Conservation (phyloP, 495 filamentous ascomycete species). For the Penicillium macrosclerotiorum region DNA sequence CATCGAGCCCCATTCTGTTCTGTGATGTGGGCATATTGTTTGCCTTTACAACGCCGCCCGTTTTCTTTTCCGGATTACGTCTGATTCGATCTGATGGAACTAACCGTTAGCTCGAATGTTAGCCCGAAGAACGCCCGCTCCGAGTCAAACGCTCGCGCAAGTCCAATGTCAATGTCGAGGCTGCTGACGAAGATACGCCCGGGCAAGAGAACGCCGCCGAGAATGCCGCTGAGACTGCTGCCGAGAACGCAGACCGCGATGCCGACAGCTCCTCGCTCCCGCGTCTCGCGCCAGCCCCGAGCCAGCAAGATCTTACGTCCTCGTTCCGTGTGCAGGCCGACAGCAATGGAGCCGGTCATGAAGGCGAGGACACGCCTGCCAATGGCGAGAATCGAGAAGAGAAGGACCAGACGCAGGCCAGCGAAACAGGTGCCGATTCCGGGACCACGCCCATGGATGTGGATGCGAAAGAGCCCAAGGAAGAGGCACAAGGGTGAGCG, state of each 20-base stretch:
- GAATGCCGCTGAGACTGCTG: constrained; percentile 9
- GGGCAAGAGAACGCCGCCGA: constrained; percentile 18
- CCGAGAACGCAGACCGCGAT: constrained; percentile 17
- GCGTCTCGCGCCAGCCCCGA: constrained; percentile 39
- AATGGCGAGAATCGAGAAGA: constrained; percentile 22
- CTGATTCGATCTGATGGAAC: too few species aligned
- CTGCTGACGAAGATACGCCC: constrained; percentile 21
- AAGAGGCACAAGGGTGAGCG: constrained; percentile 22
- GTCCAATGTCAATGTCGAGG: constrained; percentile 31
- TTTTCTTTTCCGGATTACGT: too few species aligned
- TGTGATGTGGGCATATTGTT: too few species aligned
- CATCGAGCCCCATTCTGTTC: too few species aligned
- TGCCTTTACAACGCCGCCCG: too few species aligned
- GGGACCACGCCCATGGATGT: constrained; percentile 43
- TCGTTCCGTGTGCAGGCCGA: constrained; percentile 40
- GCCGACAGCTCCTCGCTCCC: constrained; percentile 24
- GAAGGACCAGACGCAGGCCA: constrained; percentile 10
- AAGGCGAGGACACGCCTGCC: constrained; percentile 28
- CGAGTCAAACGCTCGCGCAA: constrained; percentile 78
- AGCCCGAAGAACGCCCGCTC: constrained; percentile 90
- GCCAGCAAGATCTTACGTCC: constrained; percentile 41
- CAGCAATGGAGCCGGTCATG: constrained; percentile 25
- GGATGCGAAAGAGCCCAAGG: constrained; percentile 38
- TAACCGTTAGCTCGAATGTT: too few species aligned
- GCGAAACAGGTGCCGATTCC: constrained; percentile 23